Base-by-base conservation (phyloP, 768 basidiomycete species). In the Pleurotus tuber-regium region DNA sequence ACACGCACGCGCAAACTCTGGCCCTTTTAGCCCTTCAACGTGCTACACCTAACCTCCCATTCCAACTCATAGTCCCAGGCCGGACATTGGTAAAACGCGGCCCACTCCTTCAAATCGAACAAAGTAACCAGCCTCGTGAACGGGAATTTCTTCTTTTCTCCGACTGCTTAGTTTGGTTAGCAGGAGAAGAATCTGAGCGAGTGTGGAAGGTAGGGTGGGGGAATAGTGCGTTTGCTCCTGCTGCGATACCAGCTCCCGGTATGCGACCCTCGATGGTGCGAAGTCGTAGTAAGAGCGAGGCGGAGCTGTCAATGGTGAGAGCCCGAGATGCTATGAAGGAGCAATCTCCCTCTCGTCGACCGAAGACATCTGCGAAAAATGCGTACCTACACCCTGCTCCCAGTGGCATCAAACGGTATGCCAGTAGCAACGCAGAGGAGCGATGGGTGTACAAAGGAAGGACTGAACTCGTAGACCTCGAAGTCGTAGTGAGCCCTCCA, bases 111-210 rank as follows among this genome's bases (percentile, higher is more conserved):
- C 83, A 86, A 59, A 66, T 77, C 43, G 82, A 82, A 61, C 66
- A 70, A 21, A 77, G 77, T 55, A 76, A 74, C 3, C 64, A 68
- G 38, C 73, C 80, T 11, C 64, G 79, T 44, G 76, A 80, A 52
- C 76, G 86, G 29, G 86, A 89, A 56, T 89, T 94, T 62, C 70
- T 94, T 8, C 75, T 95, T 1, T 90, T 94, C 63, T 87, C 85
- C 11, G 92, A 95, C 66, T 84, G 83, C 57, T 66, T 95, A 28
- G 59, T 94, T 29, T 92, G 89, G 89, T 73, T 92, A 18, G 80
- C 82, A 14, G 72, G 68, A 38, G 81, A 74, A 35, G 82, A 80
- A 41, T 62, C 58, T 23, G 72, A 67, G 47, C 57, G 63, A 33
- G 57, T 55, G 31, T 72, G 72, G 73, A 63, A 61, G 11, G 64